Evolutionary conservation across 306 rosid species (phyloP), one percentile per base, ranked within the genome.

Genomic region (Quercus cerris): DNA sequence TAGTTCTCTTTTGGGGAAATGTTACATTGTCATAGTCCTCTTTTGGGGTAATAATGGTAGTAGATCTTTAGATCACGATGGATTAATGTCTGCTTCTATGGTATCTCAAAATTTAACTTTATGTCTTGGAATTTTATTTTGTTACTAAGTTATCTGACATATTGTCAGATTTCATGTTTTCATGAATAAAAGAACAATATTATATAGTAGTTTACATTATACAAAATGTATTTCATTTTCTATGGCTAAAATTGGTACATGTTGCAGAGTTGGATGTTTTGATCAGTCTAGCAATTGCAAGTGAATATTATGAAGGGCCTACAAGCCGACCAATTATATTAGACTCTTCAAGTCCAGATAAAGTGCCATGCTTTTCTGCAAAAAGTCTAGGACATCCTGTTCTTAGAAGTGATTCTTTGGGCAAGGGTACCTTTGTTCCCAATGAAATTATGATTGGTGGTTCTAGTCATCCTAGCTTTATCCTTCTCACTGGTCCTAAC

Each of bases 401-500:
- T 82, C 89, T 93, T 49, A 79, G 88, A 84, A 91, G 97, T 78
- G 99, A 95, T 91, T 88, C 91, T 75, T 88, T 93, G 79, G 97
- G 93, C 76, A 92, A 87, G 87, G 90, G 97, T 57, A 38, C 92
- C 35, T 95, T 95, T 89, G 97, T 91, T 33, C 91, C 97, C 75
- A 93, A 95, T 56, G 90, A 93, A 71, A 56, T 95, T 80, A 81
- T 79, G 6, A 84, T 95, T 70, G 97, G 99, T 83, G 98, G 99
- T 80, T 78, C 96, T 76, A 81, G 77, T 75, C 83, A 80, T 80
- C 86, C 98, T 58, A 88, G 83, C 86, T 91, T 93, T 77, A 84
- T 90, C 78, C 97, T 95, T 78, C 90, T 95, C 56, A 95, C 98
- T 56, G 99, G 98, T 81, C 99, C 99, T 59, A 95, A 95, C 85